Evolutionary conservation across 1,139 yeast genomes (phyloP), one percentile per base, ranked within the genome.

Genomic region (Nadsonia commutata): DNA sequence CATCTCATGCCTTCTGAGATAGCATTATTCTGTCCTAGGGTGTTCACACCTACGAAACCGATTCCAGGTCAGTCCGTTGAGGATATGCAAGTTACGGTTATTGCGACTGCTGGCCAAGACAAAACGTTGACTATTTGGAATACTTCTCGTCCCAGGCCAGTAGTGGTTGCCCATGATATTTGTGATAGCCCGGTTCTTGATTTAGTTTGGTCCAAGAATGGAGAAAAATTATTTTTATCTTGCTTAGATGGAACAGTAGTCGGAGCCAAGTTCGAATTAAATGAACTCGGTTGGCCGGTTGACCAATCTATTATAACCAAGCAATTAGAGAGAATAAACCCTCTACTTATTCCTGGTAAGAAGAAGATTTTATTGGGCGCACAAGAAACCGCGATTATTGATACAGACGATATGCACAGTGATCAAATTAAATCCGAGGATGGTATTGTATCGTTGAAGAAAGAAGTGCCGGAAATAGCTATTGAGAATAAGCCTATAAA

Each of bases 1-100:
- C 98, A 90, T 57, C 95, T 88, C 52, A 86, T 94, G 1, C 97
- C 99, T 0, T 84, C 95, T 51, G 98, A 93, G 60, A 97, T 88
- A 3, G 88, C 90, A 40, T 66, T 82, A 0, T 93, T 93, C 59
- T 82, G 90, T 19, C 98, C 98, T 0, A 68, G 96, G 52, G 74
- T 83, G 63, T 67, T 60, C 47, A 27, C 33, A 7, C 33, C 33
- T 9, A 27, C n/a, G n/a, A 54, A 52, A 38, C 52, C 51, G 2
- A 37, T 48, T 13, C 49, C 49, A n/a, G 48, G 45, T 11, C 52
- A 42, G 27, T 11, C 18, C 8, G 20, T 42, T 52, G 41, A 55
- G n/a, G 38, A 44, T 2, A 48, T 62, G 40, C 54, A 66, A 20
- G 72, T 69, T 54, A 78, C 80, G 45, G 70, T 88, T 18, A 62